Evolutionary conservation across 345 rosid genomes (phyloP).

Genomic region (Anastatica hierochuntica): DNA sequence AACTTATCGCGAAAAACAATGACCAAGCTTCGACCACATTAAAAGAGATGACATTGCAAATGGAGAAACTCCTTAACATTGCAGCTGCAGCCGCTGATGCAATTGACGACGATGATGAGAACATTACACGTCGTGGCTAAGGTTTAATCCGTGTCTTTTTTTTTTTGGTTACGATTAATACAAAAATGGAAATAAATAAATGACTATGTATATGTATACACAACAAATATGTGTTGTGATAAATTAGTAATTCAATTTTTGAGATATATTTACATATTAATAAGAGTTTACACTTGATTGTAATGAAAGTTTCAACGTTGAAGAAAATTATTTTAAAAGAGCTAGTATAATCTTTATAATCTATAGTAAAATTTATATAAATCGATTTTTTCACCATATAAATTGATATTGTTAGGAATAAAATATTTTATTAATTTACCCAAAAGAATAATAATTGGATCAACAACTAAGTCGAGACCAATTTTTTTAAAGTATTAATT

Average conservation of each 20-base stretch:
- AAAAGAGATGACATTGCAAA: constrained; percentile 19
- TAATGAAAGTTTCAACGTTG: too few relatives aligned
- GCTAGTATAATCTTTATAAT: too few relatives aligned
- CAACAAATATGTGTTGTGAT: constrained; percentile 1
- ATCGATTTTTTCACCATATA: too few relatives aligned
- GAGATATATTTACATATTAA: too few relatives aligned
- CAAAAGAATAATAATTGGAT: too few relatives aligned
- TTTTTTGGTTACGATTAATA: not conserved
- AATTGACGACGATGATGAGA: constrained; percentile 26
- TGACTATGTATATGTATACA: not conserved
- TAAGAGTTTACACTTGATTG: too few relatives aligned
- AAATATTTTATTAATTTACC: too few relatives aligned
- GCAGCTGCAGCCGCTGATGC: constrained; percentile 29
- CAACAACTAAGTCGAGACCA: too few relatives aligned
- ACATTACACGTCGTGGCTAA: constrained; percentile 20
- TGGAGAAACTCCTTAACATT: constrained; percentile 20
- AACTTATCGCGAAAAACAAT: constrained; percentile 11
- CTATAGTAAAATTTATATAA: too few relatives aligned
- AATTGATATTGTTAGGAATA: too few relatives aligned
- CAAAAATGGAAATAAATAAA: not conserved
- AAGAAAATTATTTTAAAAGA: too few relatives aligned
- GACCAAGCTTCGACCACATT: constrained; percentile 10
- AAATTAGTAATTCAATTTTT: constrained; percentile 5
- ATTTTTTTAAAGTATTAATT: too few relatives aligned
- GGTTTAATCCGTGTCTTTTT: not conserved